Base-by-base conservation (phyloP, 2,329 filamentous ascomycete genomes). In the Trichoderma sp. region DNA sequence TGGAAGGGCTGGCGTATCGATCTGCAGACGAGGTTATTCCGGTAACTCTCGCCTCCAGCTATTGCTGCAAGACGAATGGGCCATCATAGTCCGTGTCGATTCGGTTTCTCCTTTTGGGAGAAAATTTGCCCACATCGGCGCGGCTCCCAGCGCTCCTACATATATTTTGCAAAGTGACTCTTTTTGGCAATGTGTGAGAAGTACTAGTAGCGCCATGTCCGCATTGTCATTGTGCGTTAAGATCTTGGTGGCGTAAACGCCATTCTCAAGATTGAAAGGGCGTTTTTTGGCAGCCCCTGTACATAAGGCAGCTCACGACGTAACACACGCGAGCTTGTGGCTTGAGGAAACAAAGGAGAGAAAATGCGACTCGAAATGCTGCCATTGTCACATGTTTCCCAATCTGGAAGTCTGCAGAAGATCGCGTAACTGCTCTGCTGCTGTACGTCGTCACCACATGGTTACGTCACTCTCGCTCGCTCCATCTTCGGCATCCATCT, bases 51-150 rank as follows among this genome's bases (percentile, higher is more conserved):
- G 58, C 39, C 65, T 63, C 54, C 71, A 63, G 67, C 64, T 65
- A 14, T 64, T 70, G 75, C 74, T 82, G 80, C 81, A 71, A 83
- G 77, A 83, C 71, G 61, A 69, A 74, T 56, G 81, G 80, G 77
- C 81, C 81, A 81, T 83, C 81, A 83, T 83, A 83, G 81, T 83
- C 81, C 81, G 72, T 75, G 80, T 75, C 80, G 75, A 78, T 79
- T 75, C 76, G 63, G 41, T 63, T 51, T 57, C 52, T 30, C 58
- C 30, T 30, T 57, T 39, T 14, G 64, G 66, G 66, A 63, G 45
- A 67, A 61, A 55, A 30, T 30, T 69, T 70, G 66, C 67, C 70
- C 71, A 82, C 81, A 75, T 76, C 77, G 80, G 79, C 79, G 80
- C 78, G 81, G 81, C 81, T 83, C 81, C 81, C 69, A 74, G 80